Evolutionary conservation across 768 basidiomycete genomes (phyloP), one percentile per base, ranked within the genome.

Genomic region (Stropharia rugosoannulata): DNA sequence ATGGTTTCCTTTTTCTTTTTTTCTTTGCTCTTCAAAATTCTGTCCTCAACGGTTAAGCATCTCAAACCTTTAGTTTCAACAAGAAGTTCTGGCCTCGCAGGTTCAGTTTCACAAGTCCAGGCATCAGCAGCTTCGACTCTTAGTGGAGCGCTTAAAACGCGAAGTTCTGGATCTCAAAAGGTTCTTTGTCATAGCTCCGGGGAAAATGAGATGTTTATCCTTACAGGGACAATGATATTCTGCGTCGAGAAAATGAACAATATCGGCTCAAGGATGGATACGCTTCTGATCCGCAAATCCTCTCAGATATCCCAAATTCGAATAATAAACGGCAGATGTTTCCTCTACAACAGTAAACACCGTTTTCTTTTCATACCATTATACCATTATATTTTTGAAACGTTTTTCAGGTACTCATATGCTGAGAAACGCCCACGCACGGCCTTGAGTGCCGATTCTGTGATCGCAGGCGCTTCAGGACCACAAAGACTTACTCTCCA

Each of bases 401-500:
- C 3, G 39, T 39, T 39, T 41, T 9, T 36, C 45, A 69, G 68
- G 32, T 65, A 61, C 44, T 53, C 64, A 35, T 51, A 57, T 19
- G 61, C 55, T 59, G 66, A 58, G 42, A 58, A 54, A 38, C 57
- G 69, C 63, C 68, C 70, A 11, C 66, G 62, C 66, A 78, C 60
- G 56, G 69, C 59, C 45, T 88, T 89, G 1, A 90, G 88, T 62
- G 86, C 89, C 32, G 81, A 79, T 54, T 83, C 84, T 32, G 29
- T 10, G 35, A 70, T 76, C 16, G 61, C 68, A 3, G 83, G 82
- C 1, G 84, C 86, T 15, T 55, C 81, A 10, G 86, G 77, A 16
- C 87, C 87, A 22, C 72, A 80, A 60, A 73, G 90, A 66, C 75
- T 92, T 36, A 92, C 89, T 2, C 74, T 90, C 18, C 85, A 84